Percentiles rank a stretch among this genome's conserved stretches.
Evolutionary conservation across 164 flowering plant species (phyloP).

Genomic region (Cinnamomum micranthum): DNA sequence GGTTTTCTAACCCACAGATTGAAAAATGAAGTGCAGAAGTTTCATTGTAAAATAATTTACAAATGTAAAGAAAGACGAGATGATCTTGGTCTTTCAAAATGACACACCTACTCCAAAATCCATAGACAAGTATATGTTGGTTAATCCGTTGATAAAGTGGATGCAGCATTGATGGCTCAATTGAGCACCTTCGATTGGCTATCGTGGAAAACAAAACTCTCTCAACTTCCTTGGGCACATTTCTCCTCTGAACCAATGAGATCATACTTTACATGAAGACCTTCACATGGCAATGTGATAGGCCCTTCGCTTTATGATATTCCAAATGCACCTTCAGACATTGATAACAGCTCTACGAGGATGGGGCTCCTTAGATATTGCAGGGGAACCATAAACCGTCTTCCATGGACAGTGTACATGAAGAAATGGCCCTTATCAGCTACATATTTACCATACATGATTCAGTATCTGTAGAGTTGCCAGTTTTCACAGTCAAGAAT

Average conservation of each 20-base stretch:
- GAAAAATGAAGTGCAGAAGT: not conserved
- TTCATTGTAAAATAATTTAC: not conserved
- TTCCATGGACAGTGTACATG: conserved; percentile 19
- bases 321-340: conserved; percentile 24
- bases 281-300: conserved; percentile 24
- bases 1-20: not conserved
- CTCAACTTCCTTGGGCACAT: conserved; percentile 8
- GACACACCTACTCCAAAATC: not conserved
- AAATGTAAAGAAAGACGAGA: not conserved
- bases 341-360: conserved; percentile 13
- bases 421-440: conserved; percentile 23
- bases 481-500: not conserved
- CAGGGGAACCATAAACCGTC: conserved; percentile 23
- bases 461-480: not conserved
- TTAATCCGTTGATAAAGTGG: not conserved
- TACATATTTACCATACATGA: not conserved
- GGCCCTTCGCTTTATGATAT: conserved; percentile 18
- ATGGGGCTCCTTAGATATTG: conserved; percentile 12
- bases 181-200: not conserved
- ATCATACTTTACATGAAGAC: conserved; percentile 16
- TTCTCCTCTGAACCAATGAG: conserved; percentile 3
- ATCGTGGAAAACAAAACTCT: conserved; percentile 13
- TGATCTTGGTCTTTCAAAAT: not conserved
- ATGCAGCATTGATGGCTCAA: not conserved
- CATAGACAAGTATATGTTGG: conserved; percentile 5